These are phyloP conservation scores for Amanita subjunquillea DNA, from an alignment of 768 basidiomycete genomes.

Conservation along the genomic window DNA sequence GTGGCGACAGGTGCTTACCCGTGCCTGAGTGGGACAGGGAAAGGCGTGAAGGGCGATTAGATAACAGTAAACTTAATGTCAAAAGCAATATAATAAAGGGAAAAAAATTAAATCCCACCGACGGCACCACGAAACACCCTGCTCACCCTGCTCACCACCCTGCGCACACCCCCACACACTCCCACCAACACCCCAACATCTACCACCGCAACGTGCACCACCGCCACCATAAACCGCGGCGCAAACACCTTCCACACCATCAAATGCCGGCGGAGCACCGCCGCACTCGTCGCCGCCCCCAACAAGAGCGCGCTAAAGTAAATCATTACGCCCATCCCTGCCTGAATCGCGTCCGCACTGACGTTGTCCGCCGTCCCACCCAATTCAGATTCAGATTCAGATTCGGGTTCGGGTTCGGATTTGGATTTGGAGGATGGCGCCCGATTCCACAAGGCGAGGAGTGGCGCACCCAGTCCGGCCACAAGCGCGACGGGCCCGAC, in stretches of 20 bases:
- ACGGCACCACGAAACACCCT: neutral
- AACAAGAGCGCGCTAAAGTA: conserved; percentile 61
- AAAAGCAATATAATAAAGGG: no score
- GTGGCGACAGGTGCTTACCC: no score
- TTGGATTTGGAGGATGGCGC: no score
- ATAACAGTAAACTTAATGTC: no score
- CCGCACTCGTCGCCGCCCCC: conserved; percentile 62
- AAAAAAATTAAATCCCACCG: no score
- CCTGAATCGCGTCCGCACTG: conserved; percentile 32
- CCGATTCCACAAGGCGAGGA: conserved; percentile 79
- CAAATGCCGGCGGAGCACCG: conserved; percentile 71
- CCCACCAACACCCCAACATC: conserved; percentile 63
- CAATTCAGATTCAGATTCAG: no score
- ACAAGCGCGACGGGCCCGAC: conserved; percentile 58
- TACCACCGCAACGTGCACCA: conserved; percentile 50
- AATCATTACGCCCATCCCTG: conserved; percentile 52
- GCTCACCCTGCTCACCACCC: conserved; percentile 12
- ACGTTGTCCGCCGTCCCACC: conserved; percentile 18
- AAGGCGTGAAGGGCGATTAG: no score
- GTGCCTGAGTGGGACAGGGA: no score
- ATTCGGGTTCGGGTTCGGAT: no score
- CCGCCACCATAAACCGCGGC: conserved; percentile 83
- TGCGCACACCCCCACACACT: conserved; percentile 38
- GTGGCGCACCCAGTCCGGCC: conserved; percentile 51
- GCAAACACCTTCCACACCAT: conserved; percentile 99